Base-by-base conservation (phyloP, 2,329 filamentous ascomycete genomes). In the Botrytis aclada region DNA sequence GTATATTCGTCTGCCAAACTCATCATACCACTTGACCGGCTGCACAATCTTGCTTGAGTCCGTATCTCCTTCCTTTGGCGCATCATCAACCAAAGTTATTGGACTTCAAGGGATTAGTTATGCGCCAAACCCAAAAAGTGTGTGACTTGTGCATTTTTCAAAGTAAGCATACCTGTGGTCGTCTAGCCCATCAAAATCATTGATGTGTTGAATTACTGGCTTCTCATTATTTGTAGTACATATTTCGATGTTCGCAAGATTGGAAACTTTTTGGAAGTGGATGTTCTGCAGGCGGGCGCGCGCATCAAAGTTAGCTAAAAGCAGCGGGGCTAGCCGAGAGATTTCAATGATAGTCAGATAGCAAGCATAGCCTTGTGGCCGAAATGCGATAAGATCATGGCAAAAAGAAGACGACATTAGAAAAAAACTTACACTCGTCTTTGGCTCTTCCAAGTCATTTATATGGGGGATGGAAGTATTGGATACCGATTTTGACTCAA, bases 201-300 rank as follows among this genome's bases (percentile, higher is more conserved):
- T 70, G 16, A 69, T 70, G 37, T 72, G 65, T 32, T 39, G 56
- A 29, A 45, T 32, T 43, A 18, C 25, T 29, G 34, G 5, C 16
- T 56, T 58, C 5, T 39, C 34, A 37, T 70, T 25, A 72, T 32
- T 62, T 25, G 37, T n/a, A 56, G 61, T 39, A 25, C 43, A 51
- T 47, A 29, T 9, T 69, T 45, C 58, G 37, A 43, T 58, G 51
- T 41, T 69, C 51, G 54, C 32, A 22, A 47, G 34, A 25, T 45
- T 66, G 22, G 71, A 43, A 63, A 70, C 58, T 70, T 72, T 72
- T 64, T 72, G 39, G 56, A 43, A 54, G 71, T 70, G 39, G 56
- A 54, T 62, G 71, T 70, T 72, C 71, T 72, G 41, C 39, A 39
- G 37, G 58, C 16, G n/a, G 51, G 51, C n/a, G 51, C 45, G 45